Evolutionary conservation across 495 filamentous ascomycete species (phyloP), one percentile per base, ranked within the genome.

Genomic region (Oidiodendron maius): DNA sequence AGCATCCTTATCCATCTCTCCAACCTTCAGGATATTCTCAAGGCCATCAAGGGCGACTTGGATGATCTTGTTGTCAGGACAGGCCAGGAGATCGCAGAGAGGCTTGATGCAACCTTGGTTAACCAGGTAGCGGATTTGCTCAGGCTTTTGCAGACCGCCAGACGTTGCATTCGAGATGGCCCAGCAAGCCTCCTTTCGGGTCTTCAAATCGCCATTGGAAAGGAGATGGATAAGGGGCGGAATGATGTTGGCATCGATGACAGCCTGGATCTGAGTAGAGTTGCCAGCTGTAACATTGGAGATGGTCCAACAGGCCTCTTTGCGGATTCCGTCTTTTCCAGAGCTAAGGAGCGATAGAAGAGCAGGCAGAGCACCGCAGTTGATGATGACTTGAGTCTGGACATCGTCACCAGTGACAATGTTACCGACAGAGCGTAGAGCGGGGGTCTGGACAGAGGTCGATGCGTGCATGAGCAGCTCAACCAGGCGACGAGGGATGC

Each of bases 1-100:
- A 43, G 86, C 78, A 63, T 94, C 89, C 77, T 96, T 97, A 70
- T 99, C 94, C 74, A 96, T 89, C 40, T 99, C 94, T 30, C 94
- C 94, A 52, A 99, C 90, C 82, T 97, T 99, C 57, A 99, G 81
- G 51, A 99, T 96, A 68, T 99, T 99, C 82, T 99, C 94, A 48
- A 99, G 74, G 40, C 94, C 94, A 60, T 99, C 94, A 22, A 99
- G 81, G 56, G 94, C 94, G 60, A 99, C 94, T 65, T 99, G 94
- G 58, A 99, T 97, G 64, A 99, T 99, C 81, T 99, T 99, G 71
- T 99, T 99, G 68, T 99, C 94, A 12, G 95, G 94, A 76, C 94
- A 97, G 32, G 81, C 84, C 16, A 99, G 80, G 16, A 99, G 83
- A 56, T 99, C 94, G 67, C 94, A 99, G 28, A 99, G 80, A 0